These are phyloP conservation scores for Myxozyma vanderwaltii DNA, from an alignment of 805 yeast species.

Conservation along the genomic window DNA sequence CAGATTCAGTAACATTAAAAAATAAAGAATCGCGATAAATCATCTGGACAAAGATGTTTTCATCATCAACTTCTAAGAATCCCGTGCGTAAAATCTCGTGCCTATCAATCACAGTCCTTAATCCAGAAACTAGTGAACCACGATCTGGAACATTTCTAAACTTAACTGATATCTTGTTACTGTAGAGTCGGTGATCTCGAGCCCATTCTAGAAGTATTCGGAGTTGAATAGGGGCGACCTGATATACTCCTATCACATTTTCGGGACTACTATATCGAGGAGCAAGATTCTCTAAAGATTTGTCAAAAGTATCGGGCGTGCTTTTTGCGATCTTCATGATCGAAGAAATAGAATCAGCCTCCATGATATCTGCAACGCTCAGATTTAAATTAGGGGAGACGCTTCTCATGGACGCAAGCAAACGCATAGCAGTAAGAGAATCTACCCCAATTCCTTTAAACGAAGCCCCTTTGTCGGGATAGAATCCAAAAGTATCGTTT, in stretches of 20 bases:
- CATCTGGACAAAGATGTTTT: slow-evolving; percentile 11
- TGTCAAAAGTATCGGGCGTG: not conserved
- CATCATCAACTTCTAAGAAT: slow-evolving; percentile 13
- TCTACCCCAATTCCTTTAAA: slow-evolving; percentile 23
- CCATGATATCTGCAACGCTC: slow-evolving; percentile 13
- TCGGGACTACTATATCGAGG: not conserved
- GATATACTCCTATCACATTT: slow-evolving; percentile 3
- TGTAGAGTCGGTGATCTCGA: slow-evolving; percentile 19
- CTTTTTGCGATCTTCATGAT: not conserved
- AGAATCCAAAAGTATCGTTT: not conserved
- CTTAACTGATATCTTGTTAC: slow-evolving; percentile 16
- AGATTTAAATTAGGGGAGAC: not conserved
- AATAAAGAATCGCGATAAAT: slow-evolving; percentile 17
- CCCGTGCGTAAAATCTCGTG: slow-evolving; percentile 34
- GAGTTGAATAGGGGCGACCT: slow-evolving; percentile 10
- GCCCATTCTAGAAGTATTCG: slow-evolving; percentile 19
- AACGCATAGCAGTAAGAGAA: slow-evolving; percentile 21
- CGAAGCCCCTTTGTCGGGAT: slow-evolving; percentile 4
- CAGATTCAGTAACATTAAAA: not conserved
- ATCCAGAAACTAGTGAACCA: slow-evolving; percentile 3
- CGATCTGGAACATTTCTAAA: not conserved
- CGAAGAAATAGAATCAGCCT: slow-evolving; percentile 2
- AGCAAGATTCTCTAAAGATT: not conserved
- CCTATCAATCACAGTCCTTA: slow-evolving; percentile 15
- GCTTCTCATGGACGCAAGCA: not conserved